A percentile compares a stretch with the other conserved stretches of the same genome.
Evolutionary conservation across 768 basidiomycete genomes (phyloP).

Genomic region (Mycena sanguinolenta): DNA sequence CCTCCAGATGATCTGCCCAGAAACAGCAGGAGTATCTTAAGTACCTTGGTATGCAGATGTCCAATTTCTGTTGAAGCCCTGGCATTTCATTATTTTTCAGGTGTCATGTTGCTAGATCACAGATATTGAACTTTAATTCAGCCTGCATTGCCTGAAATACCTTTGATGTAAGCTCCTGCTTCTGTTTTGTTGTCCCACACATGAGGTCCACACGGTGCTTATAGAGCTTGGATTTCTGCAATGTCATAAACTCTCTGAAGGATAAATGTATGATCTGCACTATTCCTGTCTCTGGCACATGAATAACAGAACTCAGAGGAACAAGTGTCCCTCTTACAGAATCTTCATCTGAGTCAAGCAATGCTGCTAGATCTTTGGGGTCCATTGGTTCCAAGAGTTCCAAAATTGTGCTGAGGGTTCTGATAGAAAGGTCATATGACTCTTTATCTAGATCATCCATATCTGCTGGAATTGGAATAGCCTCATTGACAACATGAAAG

Average conservation of each 20-base stretch:
- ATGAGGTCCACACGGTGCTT: constrained; percentile 4
- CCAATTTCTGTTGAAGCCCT: background rate
- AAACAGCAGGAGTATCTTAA: constrained; percentile 17
- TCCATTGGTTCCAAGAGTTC: constrained; percentile 1
- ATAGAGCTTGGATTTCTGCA: constrained; percentile 8
- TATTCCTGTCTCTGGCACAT: background rate
- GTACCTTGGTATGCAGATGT: constrained; percentile 6
- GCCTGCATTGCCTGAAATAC: constrained; percentile 11
- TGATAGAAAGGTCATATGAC: background rate
- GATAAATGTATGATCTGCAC: constrained; percentile 11
- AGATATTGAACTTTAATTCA: constrained; percentile 14
- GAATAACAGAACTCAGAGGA: constrained; percentile 9
- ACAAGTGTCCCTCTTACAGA: background rate
- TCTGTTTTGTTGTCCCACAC: constrained; percentile 13
- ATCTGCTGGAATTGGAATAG: background rate
- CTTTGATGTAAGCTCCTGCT: background rate
- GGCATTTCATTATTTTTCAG: constrained; percentile 4
- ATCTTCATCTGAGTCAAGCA: background rate
- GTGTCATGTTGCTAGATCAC: constrained; percentile 9
- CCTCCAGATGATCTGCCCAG: constrained; percentile 9
- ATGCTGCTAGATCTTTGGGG: background rate
- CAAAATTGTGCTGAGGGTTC: constrained; percentile 7
- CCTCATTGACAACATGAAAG: constrained; percentile 6
- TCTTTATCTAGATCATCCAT: background rate
- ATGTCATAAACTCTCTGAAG: constrained; percentile 18